Evolutionary conservation across 768 basidiomycete genomes (phyloP).

Genomic region (Suillus sp.): DNA sequence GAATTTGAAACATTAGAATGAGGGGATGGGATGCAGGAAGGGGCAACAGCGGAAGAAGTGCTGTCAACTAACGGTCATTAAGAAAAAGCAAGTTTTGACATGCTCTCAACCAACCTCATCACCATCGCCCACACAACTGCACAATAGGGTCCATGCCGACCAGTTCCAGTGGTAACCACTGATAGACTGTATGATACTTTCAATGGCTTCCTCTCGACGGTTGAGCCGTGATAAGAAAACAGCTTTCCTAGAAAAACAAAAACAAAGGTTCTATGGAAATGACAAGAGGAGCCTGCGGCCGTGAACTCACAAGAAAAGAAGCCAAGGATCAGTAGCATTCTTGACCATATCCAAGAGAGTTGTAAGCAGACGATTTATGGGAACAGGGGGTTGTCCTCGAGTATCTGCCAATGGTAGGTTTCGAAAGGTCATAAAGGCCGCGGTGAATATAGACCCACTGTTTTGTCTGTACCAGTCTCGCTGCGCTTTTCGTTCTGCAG

Average conservation of each 20-base stretch:
- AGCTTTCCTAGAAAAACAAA: constrained; percentile 59
- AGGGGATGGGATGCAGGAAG: constrained; percentile 55
- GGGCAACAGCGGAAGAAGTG: constrained; percentile 47
- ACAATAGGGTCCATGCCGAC: constrained; percentile 88
- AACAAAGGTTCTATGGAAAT: constrained; percentile 9
- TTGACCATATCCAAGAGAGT: constrained; percentile 63
- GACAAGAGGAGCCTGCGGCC: background rate
- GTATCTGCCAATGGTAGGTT: constrained; percentile 46
- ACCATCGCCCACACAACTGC: constrained; percentile 74
- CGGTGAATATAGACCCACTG: constrained; percentile 46
- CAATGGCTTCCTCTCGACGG: constrained; percentile 84
- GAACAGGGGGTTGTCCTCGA: constrained; percentile 66
- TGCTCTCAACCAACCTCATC: constrained; percentile 66
- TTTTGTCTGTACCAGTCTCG: constrained; percentile 85
- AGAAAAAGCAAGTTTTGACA: background rate
- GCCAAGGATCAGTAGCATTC: constrained; percentile 71
- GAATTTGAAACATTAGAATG: constrained; percentile 79
- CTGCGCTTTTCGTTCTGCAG: constrained; percentile 79
- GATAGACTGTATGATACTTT: constrained; percentile 75
- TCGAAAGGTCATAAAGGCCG: background rate
- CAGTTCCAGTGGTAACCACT: constrained; percentile 89
- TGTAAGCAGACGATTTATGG: constrained; percentile 60
- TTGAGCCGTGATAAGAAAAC: constrained; percentile 79
- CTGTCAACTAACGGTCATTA: constrained; percentile 39
- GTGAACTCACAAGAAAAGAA: constrained; percentile 73